These are phyloP conservation scores for Kwoniella bestiolae DNA, from an alignment of 768 basidiomycete genomes.

Conservation along the genomic window DNA sequence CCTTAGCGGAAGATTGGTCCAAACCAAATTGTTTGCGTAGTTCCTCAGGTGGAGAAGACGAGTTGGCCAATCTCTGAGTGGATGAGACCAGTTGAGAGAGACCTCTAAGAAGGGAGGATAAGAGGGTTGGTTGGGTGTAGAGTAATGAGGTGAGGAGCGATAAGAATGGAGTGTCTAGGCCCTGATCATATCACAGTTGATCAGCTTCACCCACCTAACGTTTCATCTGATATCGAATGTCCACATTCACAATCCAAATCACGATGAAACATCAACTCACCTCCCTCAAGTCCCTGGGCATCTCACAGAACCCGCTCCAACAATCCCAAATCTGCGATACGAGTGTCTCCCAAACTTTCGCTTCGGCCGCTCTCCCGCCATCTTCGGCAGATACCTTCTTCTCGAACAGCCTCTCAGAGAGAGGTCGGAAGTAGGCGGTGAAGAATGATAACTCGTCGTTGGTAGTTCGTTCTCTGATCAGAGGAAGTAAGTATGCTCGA, in stretches of 20 bases:
- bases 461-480: slow-evolving; percentile 70
- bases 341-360: slow-evolving; percentile 93
- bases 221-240: too few relatives aligned
- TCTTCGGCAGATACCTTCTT: slow-evolving; percentile 77
- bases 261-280: slow-evolving; percentile 58
- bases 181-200: slow-evolving; percentile 58
- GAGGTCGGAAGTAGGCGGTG: slow-evolving; percentile 83
- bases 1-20: slow-evolving; percentile 66
- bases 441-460: slow-evolving; percentile 87
- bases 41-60: slow-evolving; percentile 58
- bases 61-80: slow-evolving; percentile 65
- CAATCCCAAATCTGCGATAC: slow-evolving; percentile 93
- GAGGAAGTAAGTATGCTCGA: slow-evolving; percentile 86
- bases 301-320: slow-evolving; percentile 86
- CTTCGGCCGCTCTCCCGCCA: slow-evolving; percentile 68
- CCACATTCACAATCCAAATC: too few relatives aligned
- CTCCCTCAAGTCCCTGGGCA: slow-evolving; percentile 72
- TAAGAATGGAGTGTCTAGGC: slow-evolving; percentile 75
- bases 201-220: too few relatives aligned
- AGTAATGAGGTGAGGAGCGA: slow-evolving; percentile 89
- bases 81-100: slow-evolving; percentile 82
- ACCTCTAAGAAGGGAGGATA: slow-evolving; percentile 78
- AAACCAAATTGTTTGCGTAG: slow-evolving; percentile 61
- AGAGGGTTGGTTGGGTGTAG: slow-evolving; percentile 84
- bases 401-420: slow-evolving; percentile 92